phyloP scores from a whole-genome alignment of 1,139 yeast species.

The Lodderomyces pseudojiufengensis region DNA sequence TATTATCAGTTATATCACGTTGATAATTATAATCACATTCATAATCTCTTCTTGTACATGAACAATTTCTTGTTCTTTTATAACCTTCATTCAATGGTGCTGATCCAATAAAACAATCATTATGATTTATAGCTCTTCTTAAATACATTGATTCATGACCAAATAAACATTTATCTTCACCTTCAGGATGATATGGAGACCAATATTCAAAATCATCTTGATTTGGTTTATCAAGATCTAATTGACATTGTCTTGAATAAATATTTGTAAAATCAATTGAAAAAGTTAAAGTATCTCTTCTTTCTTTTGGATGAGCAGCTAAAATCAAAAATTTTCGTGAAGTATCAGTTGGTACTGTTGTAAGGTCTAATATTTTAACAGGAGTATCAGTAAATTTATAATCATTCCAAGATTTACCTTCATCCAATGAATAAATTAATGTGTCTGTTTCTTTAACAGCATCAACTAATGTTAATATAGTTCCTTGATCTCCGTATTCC shows the following conservation, averaged over 20 bases:
- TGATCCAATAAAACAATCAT: constrained; percentile 78
- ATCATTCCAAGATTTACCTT: constrained; percentile 74
- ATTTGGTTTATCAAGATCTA: constrained; percentile 57
- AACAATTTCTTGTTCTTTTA: constrained; percentile 61
- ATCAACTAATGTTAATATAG: constrained; percentile 70
- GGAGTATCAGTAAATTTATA: constrained; percentile 58
- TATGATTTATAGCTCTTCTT: constrained; percentile 58
- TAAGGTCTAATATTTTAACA: constrained; percentile 63
- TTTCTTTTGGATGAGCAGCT: constrained; percentile 17
- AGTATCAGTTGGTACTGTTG: constrained; percentile 89
- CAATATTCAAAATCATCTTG: constrained; percentile 78
- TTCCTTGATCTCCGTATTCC: constrained; percentile 97
- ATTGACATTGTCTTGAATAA: constrained; percentile 64
- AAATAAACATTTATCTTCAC: constrained; percentile 67
- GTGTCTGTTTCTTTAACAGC: constrained; percentile 55
- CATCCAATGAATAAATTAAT: constrained; percentile 67
- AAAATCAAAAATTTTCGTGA: constrained; percentile 61
- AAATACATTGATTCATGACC: constrained; percentile 83
- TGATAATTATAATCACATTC: constrained; percentile 91
- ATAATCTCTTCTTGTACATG: constrained; percentile 82
- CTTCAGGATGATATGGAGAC: constrained; percentile 70
- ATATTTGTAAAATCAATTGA: constrained; percentile 71
- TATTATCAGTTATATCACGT: constrained; percentile 63
- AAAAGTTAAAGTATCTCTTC: constrained; percentile 27
- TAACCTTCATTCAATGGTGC: constrained; percentile 66